Evolutionary conservation across 176 grass and related monocot species (phyloP), one percentile per base, ranked within the genome.

Genomic region (Saccharum officinarum): DNA sequence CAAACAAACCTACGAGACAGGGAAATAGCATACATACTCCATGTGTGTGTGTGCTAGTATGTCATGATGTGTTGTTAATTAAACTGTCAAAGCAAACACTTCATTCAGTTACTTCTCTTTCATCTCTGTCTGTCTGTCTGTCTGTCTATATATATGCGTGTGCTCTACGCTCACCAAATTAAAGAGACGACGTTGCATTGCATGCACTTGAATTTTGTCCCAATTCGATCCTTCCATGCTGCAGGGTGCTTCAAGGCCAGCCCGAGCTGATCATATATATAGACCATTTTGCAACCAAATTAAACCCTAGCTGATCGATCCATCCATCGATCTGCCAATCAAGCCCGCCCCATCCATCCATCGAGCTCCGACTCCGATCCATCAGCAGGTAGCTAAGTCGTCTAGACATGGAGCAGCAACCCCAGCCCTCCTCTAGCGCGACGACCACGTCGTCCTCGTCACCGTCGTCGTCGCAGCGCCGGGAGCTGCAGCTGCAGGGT

Each of bases 401-500:
- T 57, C 52, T 13, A 14, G 6, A 10, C 23, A 88, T 83, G 87
- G 75, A 82, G 71, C 41, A 23, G 10, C 46, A 16, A 1, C 75
- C 47, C 10, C 44, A 14, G 0, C 47, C 62, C 1, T 45, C 80
- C 2, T 67, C 46, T 26, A 40, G 23, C 23, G 70, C 28, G 46
- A 2, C 71, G 8, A 28, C 61, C 45, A 52, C 44, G 17, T 17
- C 65, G 0, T 54, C 55, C 0, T 61, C 78, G 1, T 12, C 66
- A 0, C 42, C 70, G 15, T 68, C 82, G 10, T 68, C 88, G 17
- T 33, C 67, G 12, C 88, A 78, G 40, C 78, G 31, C 16, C 72
- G 73, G 16, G 86, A 93, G 88, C 77, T 94, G 30, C 90, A 92
- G 50, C 81, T 94, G 30, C 90, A 92, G 50, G 90, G 87, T n/a